phyloP scores from a whole-genome alignment of 108 stramenopile genomes.

The Nitzschia inconspicua region DNA sequence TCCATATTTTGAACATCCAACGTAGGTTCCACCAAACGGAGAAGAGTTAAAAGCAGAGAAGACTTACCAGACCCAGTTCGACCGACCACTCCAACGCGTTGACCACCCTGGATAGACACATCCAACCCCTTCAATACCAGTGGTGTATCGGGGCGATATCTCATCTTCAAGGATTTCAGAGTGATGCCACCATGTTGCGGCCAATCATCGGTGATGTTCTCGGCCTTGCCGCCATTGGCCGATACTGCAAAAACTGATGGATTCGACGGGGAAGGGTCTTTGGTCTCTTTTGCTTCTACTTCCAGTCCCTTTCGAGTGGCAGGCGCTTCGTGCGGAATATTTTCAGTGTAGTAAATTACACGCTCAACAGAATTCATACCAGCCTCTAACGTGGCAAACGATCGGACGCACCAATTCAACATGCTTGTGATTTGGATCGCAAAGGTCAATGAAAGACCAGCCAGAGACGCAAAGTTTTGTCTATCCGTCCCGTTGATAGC shows the following conservation, averaged over 20 bases:
- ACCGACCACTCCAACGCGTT: constrained; percentile 79
- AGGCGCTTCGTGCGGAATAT: constrained; percentile 74
- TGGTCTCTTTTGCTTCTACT: constrained; percentile 13
- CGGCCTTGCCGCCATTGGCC: constrained; percentile 50
- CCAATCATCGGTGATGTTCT: constrained; percentile 54
- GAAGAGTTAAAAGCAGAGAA: constrained; percentile 66
- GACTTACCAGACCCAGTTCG: constrained; percentile 70
- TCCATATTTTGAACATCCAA: constrained; percentile 23
- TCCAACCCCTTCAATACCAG: constrained; percentile 85
- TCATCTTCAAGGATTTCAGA: constrained; percentile 72
- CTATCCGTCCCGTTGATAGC: constrained; percentile 39
- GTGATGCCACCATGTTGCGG: constrained; percentile 73
- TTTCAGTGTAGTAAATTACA: constrained; percentile 67
- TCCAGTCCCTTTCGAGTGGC: constrained; percentile 52
- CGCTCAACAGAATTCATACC: constrained; percentile 91
- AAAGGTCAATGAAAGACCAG: constrained; percentile 84
- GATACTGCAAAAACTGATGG: constrained; percentile 40
- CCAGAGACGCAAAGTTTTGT: constrained; percentile 54
- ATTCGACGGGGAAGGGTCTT: background rate
- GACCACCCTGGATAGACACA: constrained; percentile 70
- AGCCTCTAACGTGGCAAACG: constrained; percentile 83
- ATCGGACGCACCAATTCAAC: constrained; percentile 79
- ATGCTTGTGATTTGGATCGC: constrained; percentile 75
- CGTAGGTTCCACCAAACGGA: constrained; percentile 84
- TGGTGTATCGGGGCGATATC: constrained; percentile 75